Base-by-base conservation (phyloP, 345 rosid species). In the Hibiscus syriacus region DNA sequence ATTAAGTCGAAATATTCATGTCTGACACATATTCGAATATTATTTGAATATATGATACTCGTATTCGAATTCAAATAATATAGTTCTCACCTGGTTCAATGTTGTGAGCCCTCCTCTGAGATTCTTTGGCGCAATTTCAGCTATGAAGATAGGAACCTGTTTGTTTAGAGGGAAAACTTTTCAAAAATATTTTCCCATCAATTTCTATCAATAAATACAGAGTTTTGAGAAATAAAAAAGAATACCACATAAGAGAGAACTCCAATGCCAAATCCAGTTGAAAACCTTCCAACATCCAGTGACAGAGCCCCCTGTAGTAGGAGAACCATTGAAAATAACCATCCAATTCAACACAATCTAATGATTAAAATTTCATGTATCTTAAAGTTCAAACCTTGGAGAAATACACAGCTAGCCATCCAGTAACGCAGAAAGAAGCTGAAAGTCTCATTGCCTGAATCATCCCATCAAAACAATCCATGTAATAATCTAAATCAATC, bases 121-220 rank as follows among this genome's bases (percentile, higher is more conserved):
- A 81, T 88, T 81, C 83, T 83, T 90, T 7, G 98, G 98, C 5
- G 98, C 79, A 71, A 93, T 90, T 80, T 93, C 98, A 61, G 98
- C 92, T 58, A 93, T 87, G 68, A 74, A 93, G 38, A 93, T 80
- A 2, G 97, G 98, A 7, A 93, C 84, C 98, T 90, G 78, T 59
- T 66, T 41, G 39, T 26, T 46, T 23, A 62, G 26, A 45, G 64
- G 16, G 62, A 60, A 64, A 60, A 72, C 4, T 36, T 65, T 52
- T 43, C n/a, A 0, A 7, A 26, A 23, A 52, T 23, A 67, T 63
- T 13, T 9, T 34, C 34, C 7, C 34, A 27, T 56, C 29, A 25
- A 34, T 53, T 4, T 43, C 36, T 14, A 34, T 30, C 50, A 46
- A 22, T 3, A 58, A 36, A 13, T 0, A 16, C 22, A 54, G 17